Evolutionary conservation across 306 rosid species (phyloP), one percentile per base, ranked within the genome.

Genomic region (Boehmeria nivea): DNA sequence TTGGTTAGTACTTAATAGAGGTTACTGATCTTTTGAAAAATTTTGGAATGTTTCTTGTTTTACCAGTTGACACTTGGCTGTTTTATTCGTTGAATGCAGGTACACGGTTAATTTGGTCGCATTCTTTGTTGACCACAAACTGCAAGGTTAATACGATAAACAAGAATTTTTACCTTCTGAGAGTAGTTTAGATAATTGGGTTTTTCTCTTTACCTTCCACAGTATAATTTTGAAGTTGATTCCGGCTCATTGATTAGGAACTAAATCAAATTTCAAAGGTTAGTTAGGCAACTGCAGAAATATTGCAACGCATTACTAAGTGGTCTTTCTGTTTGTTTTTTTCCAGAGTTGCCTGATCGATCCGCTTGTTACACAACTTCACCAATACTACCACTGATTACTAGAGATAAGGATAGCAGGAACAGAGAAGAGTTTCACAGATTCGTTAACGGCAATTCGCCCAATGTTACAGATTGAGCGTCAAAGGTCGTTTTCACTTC

Each of bases 261-360:
- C 40, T 28, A 18, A 34, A 18, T 5, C 22, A 37, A 28, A 53
- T 23, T 28, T 10, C 33, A 20, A 37, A 45, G 34, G 9, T n/a
- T n/a, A n/a, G n/a, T n/a, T n/a, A n/a, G n/a, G n/a, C n/a, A n/a
- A n/a, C n/a, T n/a, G n/a, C n/a, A n/a, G n/a, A n/a, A n/a, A n/a
- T n/a, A n/a, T n/a, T n/a, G n/a, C n/a, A n/a, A n/a, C n/a, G n/a
- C n/a, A n/a, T n/a, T n/a, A n/a, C n/a, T n/a, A n/a, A n/a, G n/a
- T n/a, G n/a, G n/a, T n/a, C n/a, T n/a, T n/a, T 67, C 26, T 10
- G 1, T 64, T 63, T 19, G 12, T 23, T 40, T 40, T 20, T 50
- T 34, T 22, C 17, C 69, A 74, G 84, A 78, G 42, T 40, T 74
- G 75, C 82, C 78, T 15, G 80, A 80, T 26, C 79, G 78, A 19